A percentile compares a stretch with the other conserved stretches of the same genome.
Conservation (phyloP, 148 eudicot genomes). For the Dianthus caryophyllus region DNA sequence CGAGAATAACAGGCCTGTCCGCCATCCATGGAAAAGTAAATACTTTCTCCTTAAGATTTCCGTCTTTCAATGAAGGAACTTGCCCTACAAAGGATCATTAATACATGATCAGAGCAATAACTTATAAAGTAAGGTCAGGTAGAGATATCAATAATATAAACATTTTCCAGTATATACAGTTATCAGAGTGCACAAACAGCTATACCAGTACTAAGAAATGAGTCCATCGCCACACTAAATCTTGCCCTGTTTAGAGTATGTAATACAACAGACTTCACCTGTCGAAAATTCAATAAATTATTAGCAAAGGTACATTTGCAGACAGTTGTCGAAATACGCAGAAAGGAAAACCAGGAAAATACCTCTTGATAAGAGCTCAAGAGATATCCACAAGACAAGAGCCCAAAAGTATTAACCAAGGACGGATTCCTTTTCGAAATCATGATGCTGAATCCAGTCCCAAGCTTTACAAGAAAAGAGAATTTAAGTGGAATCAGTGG, state of each 20-base stretch:
- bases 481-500: conserved; percentile 18
- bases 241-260: conserved; percentile 87
- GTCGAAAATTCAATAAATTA: conserved; percentile 21
- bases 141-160: conserved; percentile 1
- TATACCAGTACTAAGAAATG: conserved; percentile 84
- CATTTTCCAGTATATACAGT: background rate
- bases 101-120: conserved; percentile 6
- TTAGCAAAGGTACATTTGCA: conserved; percentile 15
- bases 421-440: conserved; percentile 81
- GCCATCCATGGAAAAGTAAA: conserved; percentile 74
- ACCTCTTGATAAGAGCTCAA: conserved; percentile 96
- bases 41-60: conserved; percentile 77
- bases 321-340: background rate
- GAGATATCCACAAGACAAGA: conserved; percentile 92
- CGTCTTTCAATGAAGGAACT: conserved; percentile 86
- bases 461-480: conserved; percentile 51
- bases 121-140: background rate
- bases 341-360: conserved; percentile 4
- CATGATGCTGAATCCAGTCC: conserved; percentile 94
- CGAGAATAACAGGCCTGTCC: conserved; percentile 73
- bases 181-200: background rate
- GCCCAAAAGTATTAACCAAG: conserved; percentile 63
- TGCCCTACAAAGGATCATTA: conserved; percentile 39
- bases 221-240: conserved; percentile 82
- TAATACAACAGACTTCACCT: conserved; percentile 90